These are phyloP conservation scores for Talaromyces verruculosus DNA, from an alignment of 2,329 filamentous ascomycete species.

Conservation along the genomic window DNA sequence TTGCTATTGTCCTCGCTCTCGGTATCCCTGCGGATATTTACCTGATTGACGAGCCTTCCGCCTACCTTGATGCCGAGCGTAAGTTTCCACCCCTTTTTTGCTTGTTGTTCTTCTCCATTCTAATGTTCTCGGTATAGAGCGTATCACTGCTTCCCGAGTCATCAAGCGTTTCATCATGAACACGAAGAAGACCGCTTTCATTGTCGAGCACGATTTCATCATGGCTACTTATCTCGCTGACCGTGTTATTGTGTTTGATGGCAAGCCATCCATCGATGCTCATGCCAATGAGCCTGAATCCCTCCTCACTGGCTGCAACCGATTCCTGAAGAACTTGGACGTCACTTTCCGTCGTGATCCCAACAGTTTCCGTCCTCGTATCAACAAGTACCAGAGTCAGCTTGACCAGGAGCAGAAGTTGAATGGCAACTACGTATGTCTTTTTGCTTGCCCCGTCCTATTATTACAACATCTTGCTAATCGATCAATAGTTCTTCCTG, in stretches of 20 bases:
- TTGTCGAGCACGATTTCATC: slow-evolving; percentile 99
- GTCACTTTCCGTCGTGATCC: slow-evolving; percentile 99
- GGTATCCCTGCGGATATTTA: slow-evolving; percentile 97
- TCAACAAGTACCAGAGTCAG: slow-evolving; percentile 96
- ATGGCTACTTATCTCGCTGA: slow-evolving; percentile 85
- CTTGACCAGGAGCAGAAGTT: slow-evolving; percentile 97
- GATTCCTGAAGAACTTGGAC: slow-evolving; percentile 92
- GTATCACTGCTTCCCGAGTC: slow-evolving; percentile 93
- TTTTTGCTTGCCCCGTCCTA: neutral
- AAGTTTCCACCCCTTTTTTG: neutral
- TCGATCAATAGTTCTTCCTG: slow-evolving; percentile 74
- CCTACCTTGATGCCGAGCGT: slow-evolving; percentile 94
- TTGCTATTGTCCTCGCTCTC: slow-evolving; percentile 94
- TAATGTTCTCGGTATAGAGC: slow-evolving; percentile 50
- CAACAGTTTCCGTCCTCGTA: slow-evolving; percentile 91
- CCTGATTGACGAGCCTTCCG: slow-evolving; percentile 94
- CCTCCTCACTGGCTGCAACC: slow-evolving; percentile 92
- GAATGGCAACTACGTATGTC: slow-evolving; percentile 81
- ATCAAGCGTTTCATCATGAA: slow-evolving; percentile 99
- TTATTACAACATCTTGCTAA: neutral
- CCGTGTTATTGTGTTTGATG: slow-evolving; percentile 97
- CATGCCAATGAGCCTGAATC: slow-evolving; percentile 89
- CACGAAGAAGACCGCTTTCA: slow-evolving; percentile 97
- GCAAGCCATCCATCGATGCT: slow-evolving; percentile 82
- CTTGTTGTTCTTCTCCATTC: neutral